These are phyloP conservation scores for Cryphonectria carpinicola DNA, from an alignment of 2,329 filamentous ascomycete genomes.

Conservation along the genomic window DNA sequence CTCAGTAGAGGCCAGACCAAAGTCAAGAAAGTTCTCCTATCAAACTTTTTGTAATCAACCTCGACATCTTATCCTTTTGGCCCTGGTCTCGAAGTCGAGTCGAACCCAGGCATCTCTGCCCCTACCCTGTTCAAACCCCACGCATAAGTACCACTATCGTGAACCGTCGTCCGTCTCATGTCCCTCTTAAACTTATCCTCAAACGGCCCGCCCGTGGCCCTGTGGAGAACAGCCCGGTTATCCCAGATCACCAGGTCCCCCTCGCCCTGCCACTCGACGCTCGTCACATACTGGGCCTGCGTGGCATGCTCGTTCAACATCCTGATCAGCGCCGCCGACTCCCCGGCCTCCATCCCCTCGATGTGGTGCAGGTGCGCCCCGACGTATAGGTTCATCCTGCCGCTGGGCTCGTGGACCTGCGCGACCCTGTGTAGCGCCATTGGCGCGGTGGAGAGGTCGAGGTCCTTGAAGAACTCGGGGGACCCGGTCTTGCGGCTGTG, in stretches of 20 bases:
- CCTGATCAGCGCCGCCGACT: slow-evolving; percentile 43
- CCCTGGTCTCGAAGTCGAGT: slow-evolving; percentile 12
- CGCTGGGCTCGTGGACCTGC: slow-evolving; percentile 55
- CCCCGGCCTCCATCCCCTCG: slow-evolving; percentile 39
- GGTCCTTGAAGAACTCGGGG: slow-evolving; percentile 50
- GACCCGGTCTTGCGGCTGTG: slow-evolving; percentile 57
- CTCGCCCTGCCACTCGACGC: slow-evolving; percentile 51
- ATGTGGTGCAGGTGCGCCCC: slow-evolving; percentile 58
- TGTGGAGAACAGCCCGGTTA: slow-evolving; percentile 60
- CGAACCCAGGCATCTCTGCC: slow-evolving; percentile 33
- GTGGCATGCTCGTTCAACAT: slow-evolving; percentile 52
- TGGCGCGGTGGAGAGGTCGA: slow-evolving; percentile 44
- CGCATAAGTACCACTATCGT: slow-evolving; percentile 46
- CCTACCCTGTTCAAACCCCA: slow-evolving; percentile 43
- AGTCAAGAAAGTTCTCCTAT: neutral
- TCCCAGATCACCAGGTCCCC: slow-evolving; percentile 63
- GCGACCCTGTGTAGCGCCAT: slow-evolving; percentile 52
- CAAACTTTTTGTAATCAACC: neutral
- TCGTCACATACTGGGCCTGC: slow-evolving; percentile 50
- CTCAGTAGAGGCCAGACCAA: neutral
- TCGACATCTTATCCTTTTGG: neutral
- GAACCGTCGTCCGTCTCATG: slow-evolving; percentile 60
- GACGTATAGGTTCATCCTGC: slow-evolving; percentile 57
- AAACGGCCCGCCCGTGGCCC: slow-evolving; percentile 52
- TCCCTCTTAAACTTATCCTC: slow-evolving; percentile 54